A percentile compares a stretch with the other conserved stretches of the same genome.
These are phyloP conservation scores for Lipomyces japonicus DNA, from an alignment of 805 yeast species.

Conservation along the genomic window DNA sequence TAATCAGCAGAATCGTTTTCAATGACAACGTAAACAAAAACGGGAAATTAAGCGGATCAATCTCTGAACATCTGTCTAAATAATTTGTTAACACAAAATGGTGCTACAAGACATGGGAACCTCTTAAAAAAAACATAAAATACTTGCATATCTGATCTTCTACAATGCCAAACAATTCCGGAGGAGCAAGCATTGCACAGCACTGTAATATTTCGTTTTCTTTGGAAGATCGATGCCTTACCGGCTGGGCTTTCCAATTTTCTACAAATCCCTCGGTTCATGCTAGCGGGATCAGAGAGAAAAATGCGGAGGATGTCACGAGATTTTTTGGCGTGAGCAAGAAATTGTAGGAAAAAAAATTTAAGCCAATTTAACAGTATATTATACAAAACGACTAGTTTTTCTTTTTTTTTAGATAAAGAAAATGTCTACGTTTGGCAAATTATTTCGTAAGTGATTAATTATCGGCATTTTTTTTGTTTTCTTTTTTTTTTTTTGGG, in stretches of 20 bases:
- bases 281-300: too few relatives aligned
- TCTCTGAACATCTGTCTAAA: constrained; percentile 66
- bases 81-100: background rate
- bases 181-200: constrained; percentile 84
- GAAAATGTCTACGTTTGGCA: constrained; percentile 73
- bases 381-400: background rate
- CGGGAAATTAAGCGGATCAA: constrained; percentile 72
- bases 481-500: background rate
- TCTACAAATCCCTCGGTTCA: too few relatives aligned
- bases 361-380: too few relatives aligned
- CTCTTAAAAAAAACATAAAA: background rate
- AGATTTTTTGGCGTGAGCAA: too few relatives aligned
- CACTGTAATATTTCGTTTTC: background rate
- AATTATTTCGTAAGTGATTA: constrained; percentile 42
- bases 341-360: too few relatives aligned
- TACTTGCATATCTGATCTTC: constrained; percentile 68
- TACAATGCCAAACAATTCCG: constrained; percentile 86
- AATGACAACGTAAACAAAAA: constrained; percentile 71
- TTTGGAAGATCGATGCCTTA: background rate
- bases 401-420: background rate
- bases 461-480: background rate
- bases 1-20: constrained; percentile 66
- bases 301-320: too few relatives aligned
- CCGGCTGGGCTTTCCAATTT: background rate
- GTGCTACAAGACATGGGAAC: background rate